phyloP scores from a whole-genome alignment of 345 rosid genomes.

The Dimocarpus longan region DNA sequence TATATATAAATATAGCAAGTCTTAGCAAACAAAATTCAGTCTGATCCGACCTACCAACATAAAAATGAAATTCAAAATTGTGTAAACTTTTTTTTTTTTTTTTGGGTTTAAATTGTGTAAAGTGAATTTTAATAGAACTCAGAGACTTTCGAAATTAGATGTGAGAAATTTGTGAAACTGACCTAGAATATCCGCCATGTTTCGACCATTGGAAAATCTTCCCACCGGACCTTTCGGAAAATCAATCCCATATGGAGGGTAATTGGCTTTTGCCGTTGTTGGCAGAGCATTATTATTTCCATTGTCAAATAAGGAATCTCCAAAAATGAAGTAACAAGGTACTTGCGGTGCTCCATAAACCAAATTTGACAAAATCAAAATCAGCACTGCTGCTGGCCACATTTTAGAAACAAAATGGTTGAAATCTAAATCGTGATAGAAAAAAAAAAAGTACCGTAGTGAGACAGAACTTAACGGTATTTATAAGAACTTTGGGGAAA shows the following conservation, averaged over 20 bases:
- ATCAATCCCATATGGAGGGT: slow-evolving; percentile 65
- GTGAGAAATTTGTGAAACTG: background rate
- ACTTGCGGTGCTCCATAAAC: slow-evolving; percentile 31
- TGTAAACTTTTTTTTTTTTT: too few relatives aligned
- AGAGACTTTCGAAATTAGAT: background rate
- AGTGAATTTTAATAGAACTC: too few relatives aligned
- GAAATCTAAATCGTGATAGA: too few relatives aligned
- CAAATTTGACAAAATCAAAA: background rate
- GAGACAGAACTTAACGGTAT: too few relatives aligned
- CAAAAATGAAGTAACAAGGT: slow-evolving; percentile 67
- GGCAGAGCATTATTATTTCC: slow-evolving; percentile 60
- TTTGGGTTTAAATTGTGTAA: too few relatives aligned
- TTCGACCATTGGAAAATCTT: slow-evolving; percentile 60
- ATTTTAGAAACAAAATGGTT: background rate
- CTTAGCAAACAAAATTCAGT: too few relatives aligned
- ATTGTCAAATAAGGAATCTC: slow-evolving; percentile 60
- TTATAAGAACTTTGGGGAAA: too few relatives aligned
- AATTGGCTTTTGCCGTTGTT: slow-evolving; percentile 55
- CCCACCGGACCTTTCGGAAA: slow-evolving; percentile 57
- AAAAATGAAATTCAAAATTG: too few relatives aligned
- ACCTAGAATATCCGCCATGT: slow-evolving; percentile 53
- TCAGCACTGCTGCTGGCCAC: background rate
- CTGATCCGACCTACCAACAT: too few relatives aligned
- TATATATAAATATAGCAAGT: too few relatives aligned
- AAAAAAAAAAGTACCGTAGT: too few relatives aligned